A percentile compares a stretch with the other conserved stretches of the same genome.
Conservation (phyloP, 495 filamentous ascomycete genomes). For the Chaetomium tenue region DNA sequence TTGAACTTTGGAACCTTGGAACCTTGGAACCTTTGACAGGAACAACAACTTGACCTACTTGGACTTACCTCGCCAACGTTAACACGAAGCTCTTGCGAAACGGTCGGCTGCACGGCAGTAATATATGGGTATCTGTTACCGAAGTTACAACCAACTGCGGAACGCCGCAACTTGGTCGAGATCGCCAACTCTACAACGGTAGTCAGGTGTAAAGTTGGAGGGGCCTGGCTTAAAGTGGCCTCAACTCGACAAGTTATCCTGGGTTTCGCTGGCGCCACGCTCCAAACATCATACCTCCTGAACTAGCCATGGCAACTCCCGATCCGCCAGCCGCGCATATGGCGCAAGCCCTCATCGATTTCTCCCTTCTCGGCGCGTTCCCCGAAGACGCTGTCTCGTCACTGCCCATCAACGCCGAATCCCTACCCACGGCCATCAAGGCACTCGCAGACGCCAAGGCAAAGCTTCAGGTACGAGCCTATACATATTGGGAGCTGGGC, state of each 20-base stretch:
- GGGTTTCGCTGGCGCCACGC: not conserved
- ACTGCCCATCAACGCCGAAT: constrained; percentile 56
- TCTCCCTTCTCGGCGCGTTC: constrained; percentile 67
- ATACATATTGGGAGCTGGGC: not conserved
- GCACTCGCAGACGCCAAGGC: constrained; percentile 63
- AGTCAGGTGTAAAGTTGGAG: not conserved
- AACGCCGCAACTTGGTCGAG: not conserved
- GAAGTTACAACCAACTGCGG: not conserved
- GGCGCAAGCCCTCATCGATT: constrained; percentile 67
- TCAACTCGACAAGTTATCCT: not conserved
- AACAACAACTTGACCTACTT: too few species aligned
- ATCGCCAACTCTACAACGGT: not conserved
- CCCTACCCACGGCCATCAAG: constrained; percentile 61
- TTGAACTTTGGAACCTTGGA: constrained; percentile 5
- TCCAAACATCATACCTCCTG: not conserved
- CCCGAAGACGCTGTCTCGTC: constrained; percentile 72
- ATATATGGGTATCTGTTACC: not conserved
- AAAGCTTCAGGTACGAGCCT: constrained; percentile 61
- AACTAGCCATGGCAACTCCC: constrained; percentile 26
- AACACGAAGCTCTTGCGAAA: not conserved
- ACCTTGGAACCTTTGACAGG: constrained; percentile 1
- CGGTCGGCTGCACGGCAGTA: not conserved
- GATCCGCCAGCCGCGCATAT: constrained; percentile 37
- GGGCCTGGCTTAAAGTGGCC: not conserved
- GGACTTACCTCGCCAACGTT: not conserved